Evolutionary conservation across 257 asterid genomes (phyloP).

Genomic region (Penstemon eatonii): DNA sequence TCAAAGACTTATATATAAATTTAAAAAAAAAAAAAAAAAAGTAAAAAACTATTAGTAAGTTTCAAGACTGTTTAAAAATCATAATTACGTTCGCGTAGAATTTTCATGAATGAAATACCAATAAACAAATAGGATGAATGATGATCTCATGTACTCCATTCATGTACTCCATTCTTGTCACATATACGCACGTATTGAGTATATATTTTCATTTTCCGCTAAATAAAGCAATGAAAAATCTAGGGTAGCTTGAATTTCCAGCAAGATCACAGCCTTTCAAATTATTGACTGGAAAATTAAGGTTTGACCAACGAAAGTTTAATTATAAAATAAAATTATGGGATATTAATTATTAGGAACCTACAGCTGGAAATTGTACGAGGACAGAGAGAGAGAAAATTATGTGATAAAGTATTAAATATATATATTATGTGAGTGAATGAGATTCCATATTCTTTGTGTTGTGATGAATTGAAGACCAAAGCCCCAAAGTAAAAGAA

Average conservation of each 20-base stretch:
- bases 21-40: too few relatives aligned
- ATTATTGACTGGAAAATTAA: slow-evolving; percentile 23
- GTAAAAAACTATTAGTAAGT: too few relatives aligned
- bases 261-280: slow-evolving; percentile 35
- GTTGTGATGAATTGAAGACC: slow-evolving; percentile 32
- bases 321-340: neutral
- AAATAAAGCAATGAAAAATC: slow-evolving; percentile 23
- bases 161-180: too few relatives aligned
- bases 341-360: neutral
- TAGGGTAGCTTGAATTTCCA: slow-evolving; percentile 31
- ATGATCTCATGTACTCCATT: too few relatives aligned
- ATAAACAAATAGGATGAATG: too few relatives aligned
- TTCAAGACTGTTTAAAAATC: too few relatives aligned
- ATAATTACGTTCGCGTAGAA: too few relatives aligned
- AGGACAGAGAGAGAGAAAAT: slow-evolving; percentile 68
- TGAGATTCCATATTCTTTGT: slow-evolving; percentile 70
- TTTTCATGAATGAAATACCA: too few relatives aligned
- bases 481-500: slow-evolving; percentile 43
- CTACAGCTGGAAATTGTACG: slow-evolving; percentile 59
- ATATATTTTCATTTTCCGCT: slow-evolving; percentile 26
- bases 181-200: neutral
- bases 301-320: slow-evolving; percentile 29
- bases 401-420: neutral
- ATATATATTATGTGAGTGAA: slow-evolving; percentile 23
- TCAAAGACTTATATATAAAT: too few relatives aligned